Evolutionary conservation across 441 rosid genomes (phyloP), one percentile per base, ranked within the genome.

Genomic region (Populus hybrid): DNA sequence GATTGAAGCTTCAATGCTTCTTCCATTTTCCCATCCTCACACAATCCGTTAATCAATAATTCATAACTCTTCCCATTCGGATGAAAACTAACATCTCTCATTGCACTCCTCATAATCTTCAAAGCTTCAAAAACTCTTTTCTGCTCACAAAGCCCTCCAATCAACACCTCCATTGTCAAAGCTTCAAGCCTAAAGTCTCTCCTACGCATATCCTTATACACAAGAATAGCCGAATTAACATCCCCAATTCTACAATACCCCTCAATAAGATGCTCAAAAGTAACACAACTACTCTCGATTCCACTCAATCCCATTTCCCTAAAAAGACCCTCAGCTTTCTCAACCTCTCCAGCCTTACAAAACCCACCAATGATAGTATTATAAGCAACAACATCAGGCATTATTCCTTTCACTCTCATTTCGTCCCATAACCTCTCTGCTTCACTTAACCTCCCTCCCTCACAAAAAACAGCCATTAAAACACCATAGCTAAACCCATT

Each of bases 1-100:
- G 94, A 93, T 75, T 94, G 97, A 82, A 91, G 83, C 76, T 73
- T 90, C 81, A 90, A 81, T 0, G 95, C 97, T 82, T 90, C 95
- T 29, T 89, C 90, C 90, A 89, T 84, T 78, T 80, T 86, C 75
- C 90, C 87, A 71, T 85, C 89, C 68, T 79, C 81, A 26, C 97
- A 90, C 72, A 91, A 84, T 71, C 87, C 89, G 71, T 79, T 88
- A 21, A 90, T 83, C 85, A 91, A 71, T 14, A 87, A 77, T 82
- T 83, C 89, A 21, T 90, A 93, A 74, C 89, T 86, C 75, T 81
- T 85, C 80, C 84, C 23, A 20, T 84, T 89, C 1, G 84, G 95
- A 77, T 59, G 75, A 74, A 86, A 82, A 78, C 80, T 80, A 9
- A 53, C 75, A 80, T 88, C 82, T 64, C 75, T 81, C 75, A 68